Conservation (phyloP, 495 filamentous ascomycete species). For the Xylaria cubensis region DNA sequence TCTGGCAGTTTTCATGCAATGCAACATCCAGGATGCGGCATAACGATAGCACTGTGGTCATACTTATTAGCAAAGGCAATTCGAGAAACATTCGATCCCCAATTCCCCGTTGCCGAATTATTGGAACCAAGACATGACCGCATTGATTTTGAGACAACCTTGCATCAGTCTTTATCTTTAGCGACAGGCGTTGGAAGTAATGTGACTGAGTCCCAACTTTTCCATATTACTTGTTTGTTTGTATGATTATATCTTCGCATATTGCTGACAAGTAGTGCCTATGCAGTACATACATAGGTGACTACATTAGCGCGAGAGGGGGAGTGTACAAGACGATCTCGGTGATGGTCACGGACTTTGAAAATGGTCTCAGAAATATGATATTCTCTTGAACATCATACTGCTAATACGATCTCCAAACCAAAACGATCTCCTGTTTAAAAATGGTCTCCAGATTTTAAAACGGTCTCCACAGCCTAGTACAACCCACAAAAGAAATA, state of each 20-base stretch:
- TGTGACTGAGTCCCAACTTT: slow-evolving; percentile 11
- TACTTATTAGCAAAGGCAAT: neutral
- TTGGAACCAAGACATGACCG: slow-evolving; percentile 15
- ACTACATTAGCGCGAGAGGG: no score
- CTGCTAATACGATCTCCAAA: no score
- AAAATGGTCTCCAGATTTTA: no score
- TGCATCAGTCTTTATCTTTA: neutral
- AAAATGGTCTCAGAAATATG: no score
- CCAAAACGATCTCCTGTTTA: no score
- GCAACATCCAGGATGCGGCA: slow-evolving; percentile 12
- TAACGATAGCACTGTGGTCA: slow-evolving; percentile 15
- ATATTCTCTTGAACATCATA: no score
- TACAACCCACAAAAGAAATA: no score
- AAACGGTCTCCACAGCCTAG: no score
- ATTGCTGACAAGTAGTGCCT: neutral
- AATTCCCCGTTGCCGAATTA: slow-evolving; percentile 2
- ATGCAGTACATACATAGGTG: neutral
- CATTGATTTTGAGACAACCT: neutral
- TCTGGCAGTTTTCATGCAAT: slow-evolving; percentile 21
- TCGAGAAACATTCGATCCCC: slow-evolving; percentile 26
- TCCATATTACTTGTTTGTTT: neutral
- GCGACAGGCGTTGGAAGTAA: slow-evolving; percentile 9
- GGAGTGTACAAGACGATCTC: no score
- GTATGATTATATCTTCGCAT: slow-evolving; percentile 2
- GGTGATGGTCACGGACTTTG: no score